Conservation (phyloP, 208 protist genomes). For the Trypanosoma congolense region DNA sequence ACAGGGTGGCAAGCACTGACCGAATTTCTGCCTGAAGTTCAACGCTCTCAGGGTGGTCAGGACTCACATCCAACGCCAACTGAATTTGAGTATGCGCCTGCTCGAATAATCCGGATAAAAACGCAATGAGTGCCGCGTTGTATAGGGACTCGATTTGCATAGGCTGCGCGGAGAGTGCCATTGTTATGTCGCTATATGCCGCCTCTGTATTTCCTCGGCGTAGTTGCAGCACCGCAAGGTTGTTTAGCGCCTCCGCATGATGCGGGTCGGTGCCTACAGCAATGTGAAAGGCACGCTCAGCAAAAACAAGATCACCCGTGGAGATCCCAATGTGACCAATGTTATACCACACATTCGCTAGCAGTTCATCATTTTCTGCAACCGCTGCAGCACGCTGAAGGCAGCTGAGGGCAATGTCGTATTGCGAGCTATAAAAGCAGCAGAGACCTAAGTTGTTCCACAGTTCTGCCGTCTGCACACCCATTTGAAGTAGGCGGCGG, state of each 20-base stretch:
- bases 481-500: conserved; percentile 93
- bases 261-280: conserved; percentile 79
- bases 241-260: conserved; percentile 93
- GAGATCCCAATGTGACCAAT: conserved; percentile 92
- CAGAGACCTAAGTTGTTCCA: conserved; percentile 95
- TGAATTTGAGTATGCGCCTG: conserved; percentile 53
- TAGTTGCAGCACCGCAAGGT: conserved; percentile 90
- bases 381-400: conserved; percentile 84
- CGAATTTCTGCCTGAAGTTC: conserved; percentile 56
- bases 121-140: conserved; percentile 83
- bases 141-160: conserved; percentile 90
- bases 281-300: conserved; percentile 91
- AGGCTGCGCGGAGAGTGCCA: conserved; percentile 61
- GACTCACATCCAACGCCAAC: conserved; percentile 65
- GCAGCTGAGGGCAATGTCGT: conserved; percentile 91
- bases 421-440: conserved; percentile 91
- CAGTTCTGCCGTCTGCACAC: conserved; percentile 86
- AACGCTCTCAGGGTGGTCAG: conserved; percentile 81
- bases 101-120: conserved; percentile 76
- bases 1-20: conserved; percentile 51
- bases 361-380: conserved; percentile 56
- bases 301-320: conserved; percentile 87
- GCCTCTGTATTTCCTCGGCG: conserved; percentile 41
- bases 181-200: conserved; percentile 61
- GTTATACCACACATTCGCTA: conserved; percentile 94